A percentile compares a stretch with the other conserved stretches of the same genome.
These are phyloP conservation scores for Chlamydomonas sp. DNA, from an alignment of 139 green algal genomes.

Conservation along the genomic window DNA sequence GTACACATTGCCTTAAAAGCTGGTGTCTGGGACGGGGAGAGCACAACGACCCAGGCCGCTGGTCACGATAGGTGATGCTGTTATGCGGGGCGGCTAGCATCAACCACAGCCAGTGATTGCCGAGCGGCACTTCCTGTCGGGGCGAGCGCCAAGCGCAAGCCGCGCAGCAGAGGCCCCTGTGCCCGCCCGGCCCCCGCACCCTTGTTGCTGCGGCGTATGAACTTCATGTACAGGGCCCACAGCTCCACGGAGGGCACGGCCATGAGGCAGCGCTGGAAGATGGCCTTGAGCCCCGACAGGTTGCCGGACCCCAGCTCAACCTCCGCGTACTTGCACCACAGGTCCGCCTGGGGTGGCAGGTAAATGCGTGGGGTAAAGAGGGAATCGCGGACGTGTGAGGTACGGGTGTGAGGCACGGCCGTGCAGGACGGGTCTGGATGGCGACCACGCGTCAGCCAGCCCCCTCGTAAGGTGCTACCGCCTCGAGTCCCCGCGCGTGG, in stretches of 20 bases:
- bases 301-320: slow-evolving; percentile 36
- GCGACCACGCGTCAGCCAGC: no score
- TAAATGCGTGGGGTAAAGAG: background rate
- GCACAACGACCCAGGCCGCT: no score
- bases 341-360: slow-evolving; percentile 7
- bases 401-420: no score
- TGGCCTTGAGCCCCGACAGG: slow-evolving; percentile 49
- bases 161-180: background rate
- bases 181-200: slow-evolving; percentile 17
- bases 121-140: background rate
- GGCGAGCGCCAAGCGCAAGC: background rate
- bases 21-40: no score
- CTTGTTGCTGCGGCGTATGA: slow-evolving; percentile 73
- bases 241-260: slow-evolving; percentile 79
- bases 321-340: slow-evolving; percentile 51
- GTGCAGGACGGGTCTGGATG: slow-evolving; percentile 65
- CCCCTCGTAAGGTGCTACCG: no score
- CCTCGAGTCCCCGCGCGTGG: no score
- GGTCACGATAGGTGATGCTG: no score
- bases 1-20: background rate
- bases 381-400: background rate
- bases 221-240: slow-evolving; percentile 84
- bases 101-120: background rate
- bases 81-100: background rate
- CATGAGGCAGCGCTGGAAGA: slow-evolving; percentile 90